Evolutionary conservation across 2,329 filamentous ascomycete genomes (phyloP).

Genomic region (Diaporthe caulivora): DNA sequence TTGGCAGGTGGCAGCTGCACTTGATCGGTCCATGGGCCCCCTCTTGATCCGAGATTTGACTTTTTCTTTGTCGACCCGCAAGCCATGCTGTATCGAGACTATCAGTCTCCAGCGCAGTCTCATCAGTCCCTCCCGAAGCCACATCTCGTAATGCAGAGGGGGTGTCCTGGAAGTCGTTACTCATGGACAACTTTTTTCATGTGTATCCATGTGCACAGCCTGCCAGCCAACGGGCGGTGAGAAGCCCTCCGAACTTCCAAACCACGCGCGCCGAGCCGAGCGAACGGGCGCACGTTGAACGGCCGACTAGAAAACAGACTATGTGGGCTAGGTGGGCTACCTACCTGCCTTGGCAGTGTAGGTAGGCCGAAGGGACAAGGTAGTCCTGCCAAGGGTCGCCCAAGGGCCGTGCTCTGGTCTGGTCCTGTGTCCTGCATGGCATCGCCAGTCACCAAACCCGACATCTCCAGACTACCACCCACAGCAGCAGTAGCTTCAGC

Average conservation of each 20-base stretch:
- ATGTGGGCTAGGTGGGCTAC: background rate
- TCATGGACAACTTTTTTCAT: no score
- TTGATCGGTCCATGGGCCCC: background rate
- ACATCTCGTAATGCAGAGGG: background rate
- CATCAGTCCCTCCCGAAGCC: background rate
- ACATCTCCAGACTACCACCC: background rate
- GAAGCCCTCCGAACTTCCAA: constrained; percentile 9
- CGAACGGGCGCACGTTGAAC: constrained; percentile 2
- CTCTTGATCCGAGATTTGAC: background rate
- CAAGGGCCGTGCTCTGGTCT: constrained; percentile 8
- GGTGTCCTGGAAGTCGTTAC: no score
- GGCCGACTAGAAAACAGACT: background rate
- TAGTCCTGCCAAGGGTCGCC: constrained; percentile 12
- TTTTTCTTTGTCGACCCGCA: constrained; percentile 1
- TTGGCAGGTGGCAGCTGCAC: background rate
- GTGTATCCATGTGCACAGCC: constrained; percentile 1
- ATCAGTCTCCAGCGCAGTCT: background rate
- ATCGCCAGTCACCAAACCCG: background rate
- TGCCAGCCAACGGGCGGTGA: constrained; percentile 18
- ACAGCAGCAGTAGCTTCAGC: background rate
- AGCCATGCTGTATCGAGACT: background rate
- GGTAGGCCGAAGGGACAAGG: background rate
- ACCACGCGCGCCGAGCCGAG: constrained; percentile 15
- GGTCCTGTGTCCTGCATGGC: background rate
- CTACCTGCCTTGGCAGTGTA: background rate